phyloP scores from a whole-genome alignment of 1,284 basidiomycete genomes.

The Cerrena zonata region DNA sequence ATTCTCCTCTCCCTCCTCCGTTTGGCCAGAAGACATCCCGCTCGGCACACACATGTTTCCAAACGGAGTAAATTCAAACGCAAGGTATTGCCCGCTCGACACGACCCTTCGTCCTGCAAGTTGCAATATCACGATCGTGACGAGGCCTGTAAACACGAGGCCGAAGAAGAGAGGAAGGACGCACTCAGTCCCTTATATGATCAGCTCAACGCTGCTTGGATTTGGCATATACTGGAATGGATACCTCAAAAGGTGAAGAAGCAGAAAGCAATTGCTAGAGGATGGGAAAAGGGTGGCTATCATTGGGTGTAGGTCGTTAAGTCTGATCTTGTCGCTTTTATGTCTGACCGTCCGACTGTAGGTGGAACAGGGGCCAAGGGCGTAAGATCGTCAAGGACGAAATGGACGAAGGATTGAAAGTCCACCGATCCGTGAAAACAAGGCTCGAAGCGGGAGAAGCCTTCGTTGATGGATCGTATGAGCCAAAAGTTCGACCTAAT shows the following conservation, averaged over 20 bases:
- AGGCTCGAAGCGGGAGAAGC: slow-evolving; percentile 14
- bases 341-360: slow-evolving; percentile 1
- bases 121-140: slow-evolving; percentile 1
- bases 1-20: neutral
- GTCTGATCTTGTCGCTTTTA: neutral
- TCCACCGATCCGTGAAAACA: slow-evolving; percentile 20
- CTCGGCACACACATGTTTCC: neutral
- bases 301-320: slow-evolving; percentile 16
- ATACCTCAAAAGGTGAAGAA: slow-evolving; percentile 12
- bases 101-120: neutral
- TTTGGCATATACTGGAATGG: slow-evolving; percentile 16
- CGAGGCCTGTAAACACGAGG: slow-evolving; percentile 9
- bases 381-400: slow-evolving; percentile 13
- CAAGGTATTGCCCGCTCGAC: slow-evolving; percentile 12
- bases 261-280: slow-evolving; percentile 13
- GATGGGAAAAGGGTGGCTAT: slow-evolving; percentile 8
- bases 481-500: slow-evolving; percentile 15
- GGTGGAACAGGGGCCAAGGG: slow-evolving; percentile 16
- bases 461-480: slow-evolving; percentile 10
- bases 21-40: neutral
- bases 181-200: slow-evolving; percentile 46
- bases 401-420: slow-evolving; percentile 13
- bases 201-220: slow-evolving; percentile 29
- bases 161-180: slow-evolving; percentile 42
- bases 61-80: neutral